Base-by-base conservation (phyloP, 2,329 filamentous ascomycete genomes). In the Trichoderma cornu-damae region DNA sequence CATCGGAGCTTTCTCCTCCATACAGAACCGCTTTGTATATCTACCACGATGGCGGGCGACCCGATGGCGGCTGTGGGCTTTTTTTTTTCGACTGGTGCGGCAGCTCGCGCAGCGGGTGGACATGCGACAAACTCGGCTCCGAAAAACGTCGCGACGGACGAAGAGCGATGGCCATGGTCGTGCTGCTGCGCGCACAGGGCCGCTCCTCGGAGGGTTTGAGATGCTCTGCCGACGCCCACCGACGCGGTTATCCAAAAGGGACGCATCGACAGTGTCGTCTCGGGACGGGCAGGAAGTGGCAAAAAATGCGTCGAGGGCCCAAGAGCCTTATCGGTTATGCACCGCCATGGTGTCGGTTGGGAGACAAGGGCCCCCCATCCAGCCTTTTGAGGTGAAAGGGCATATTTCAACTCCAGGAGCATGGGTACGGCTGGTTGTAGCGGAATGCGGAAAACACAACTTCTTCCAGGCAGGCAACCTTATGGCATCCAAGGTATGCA, bases 1-100 rank as follows among this genome's bases (percentile, higher is more conserved):
- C 32, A 30, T 55, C 51, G 51, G 51, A 46, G 32, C 44, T 38
- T 55, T 55, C 20, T 30, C 22, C 51, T 47, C 14, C 51, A 20
- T 32, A n/a, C 22, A 22, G n/a, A n/a, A n/a, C n/a, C n/a, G n/a
- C n/a, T n/a, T n/a, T n/a, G n/a, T n/a, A n/a, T n/a, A n/a, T n/a
- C n/a, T n/a, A n/a, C n/a, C n/a, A n/a, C n/a, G n/a, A n/a, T n/a
- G n/a, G n/a, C n/a, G n/a, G n/a, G n/a, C n/a, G n/a, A n/a, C n/a
- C n/a, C n/a, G n/a, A n/a, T n/a, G n/a, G n/a, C n/a, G n/a, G n/a
- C n/a, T n/a, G n/a, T n/a, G n/a, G n/a, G n/a, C n/a, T n/a, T n/a
- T n/a, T n/a, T n/a, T 30, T 20, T 47, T 47, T 28, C 6, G 32
- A 37, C 49, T 34, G 26, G 37, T 14, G 37, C 37, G 28, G n/a